Evolutionary conservation across 1,284 basidiomycete genomes (phyloP).

Genomic region (Cutaneotrichosporon dermatis): DNA sequence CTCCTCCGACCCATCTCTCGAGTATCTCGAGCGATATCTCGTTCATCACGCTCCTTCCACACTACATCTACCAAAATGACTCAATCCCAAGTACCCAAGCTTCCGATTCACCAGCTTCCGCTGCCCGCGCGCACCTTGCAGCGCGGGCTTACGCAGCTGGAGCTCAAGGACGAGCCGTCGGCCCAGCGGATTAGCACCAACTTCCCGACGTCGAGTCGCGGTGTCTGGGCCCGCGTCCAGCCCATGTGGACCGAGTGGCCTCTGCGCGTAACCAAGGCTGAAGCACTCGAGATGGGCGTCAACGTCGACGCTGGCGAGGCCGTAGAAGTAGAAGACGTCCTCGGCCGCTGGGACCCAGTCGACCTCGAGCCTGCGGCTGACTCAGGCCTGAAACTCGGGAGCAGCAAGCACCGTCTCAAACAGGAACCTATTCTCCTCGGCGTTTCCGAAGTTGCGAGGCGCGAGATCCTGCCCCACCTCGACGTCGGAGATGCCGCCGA

Average conservation of each 20-base stretch:
- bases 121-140: slow-evolving; percentile 35
- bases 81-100: slow-evolving; percentile 14
- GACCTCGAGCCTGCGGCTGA: slow-evolving; percentile 18
- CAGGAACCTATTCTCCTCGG: slow-evolving; percentile 60
- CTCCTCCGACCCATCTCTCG: too few species aligned
- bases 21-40: not conserved
- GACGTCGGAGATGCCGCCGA: slow-evolving; percentile 78
- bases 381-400: slow-evolving; percentile 27
- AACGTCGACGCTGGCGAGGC: slow-evolving; percentile 53
- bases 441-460: slow-evolving; percentile 60
- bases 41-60: not conserved
- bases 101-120: slow-evolving; percentile 37
- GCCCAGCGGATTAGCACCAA: slow-evolving; percentile 65
- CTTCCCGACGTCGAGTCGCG: slow-evolving; percentile 49
- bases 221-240: slow-evolving; percentile 68
- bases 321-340: slow-evolving; percentile 57
- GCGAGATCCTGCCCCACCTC: slow-evolving; percentile 76
- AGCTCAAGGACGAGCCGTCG: slow-evolving; percentile 56
- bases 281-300: slow-evolving; percentile 59
- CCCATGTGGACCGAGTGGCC: slow-evolving; percentile 84
- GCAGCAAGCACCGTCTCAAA: slow-evolving; percentile 53
- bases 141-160: slow-evolving; percentile 23
- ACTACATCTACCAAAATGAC: not conserved
- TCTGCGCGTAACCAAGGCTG: slow-evolving; percentile 63
- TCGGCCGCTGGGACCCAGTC: slow-evolving; percentile 46